Evolutionary conservation across 257 asterid species (phyloP).

Genomic region (Solanum verrucosum): DNA sequence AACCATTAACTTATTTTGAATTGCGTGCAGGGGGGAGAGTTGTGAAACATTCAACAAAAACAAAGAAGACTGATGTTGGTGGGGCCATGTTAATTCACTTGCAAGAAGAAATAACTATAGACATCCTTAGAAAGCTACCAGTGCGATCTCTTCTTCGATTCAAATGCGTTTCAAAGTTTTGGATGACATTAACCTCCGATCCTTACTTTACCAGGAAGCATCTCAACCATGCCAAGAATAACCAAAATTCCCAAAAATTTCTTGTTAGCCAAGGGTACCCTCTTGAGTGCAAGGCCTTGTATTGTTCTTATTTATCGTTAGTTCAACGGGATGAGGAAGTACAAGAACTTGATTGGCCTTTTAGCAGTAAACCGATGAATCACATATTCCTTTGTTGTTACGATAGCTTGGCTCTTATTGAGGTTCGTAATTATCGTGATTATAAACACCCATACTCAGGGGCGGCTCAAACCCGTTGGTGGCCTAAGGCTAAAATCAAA

Average conservation of each 20-base stretch:
- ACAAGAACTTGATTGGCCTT: not conserved
- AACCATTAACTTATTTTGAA: not conserved
- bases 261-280: not conserved
- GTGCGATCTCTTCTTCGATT: not conserved
- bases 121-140: constrained; percentile 2
- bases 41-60: not conserved
- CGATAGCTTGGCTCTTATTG: not conserved
- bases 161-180: not conserved
- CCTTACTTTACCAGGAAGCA: not conserved
- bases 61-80: not conserved
- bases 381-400: not conserved
- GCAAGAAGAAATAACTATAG: not conserved
- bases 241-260: not conserved
- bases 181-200: not conserved
- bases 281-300: not conserved
- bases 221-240: not conserved
- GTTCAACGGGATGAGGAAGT: not conserved
- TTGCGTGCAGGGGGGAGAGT: not conserved
- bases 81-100: not conserved
- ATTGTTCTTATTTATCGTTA: not conserved
- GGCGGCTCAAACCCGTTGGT: too few species aligned
- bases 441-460: not conserved
- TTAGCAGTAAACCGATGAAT: not conserved
- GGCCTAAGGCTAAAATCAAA: too few species aligned
- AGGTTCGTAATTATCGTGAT: not conserved